Evolutionary conservation across 805 yeast genomes (phyloP).

Genomic region (Lipomyces spencermartinsiae): DNA sequence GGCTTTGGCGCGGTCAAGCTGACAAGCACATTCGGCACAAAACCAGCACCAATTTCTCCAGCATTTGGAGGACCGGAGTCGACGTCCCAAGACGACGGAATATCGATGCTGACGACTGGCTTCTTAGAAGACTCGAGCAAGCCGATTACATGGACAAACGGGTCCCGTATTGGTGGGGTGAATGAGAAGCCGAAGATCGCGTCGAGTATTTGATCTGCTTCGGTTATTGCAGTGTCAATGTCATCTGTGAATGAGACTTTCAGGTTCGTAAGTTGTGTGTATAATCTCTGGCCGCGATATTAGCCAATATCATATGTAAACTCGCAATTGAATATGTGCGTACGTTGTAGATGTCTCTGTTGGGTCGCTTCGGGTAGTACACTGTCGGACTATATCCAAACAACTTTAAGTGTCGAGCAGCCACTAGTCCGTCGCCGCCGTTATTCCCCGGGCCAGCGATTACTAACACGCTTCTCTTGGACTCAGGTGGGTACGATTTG

Average conservation of each 20-base stretch:
- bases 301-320: constrained; percentile 10
- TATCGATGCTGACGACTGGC: constrained; percentile 82
- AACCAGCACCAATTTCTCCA: constrained; percentile 48
- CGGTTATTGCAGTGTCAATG: constrained; percentile 47
- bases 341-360: constrained; percentile 49
- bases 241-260: constrained; percentile 62
- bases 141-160: constrained; percentile 62
- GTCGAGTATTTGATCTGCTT: constrained; percentile 67
- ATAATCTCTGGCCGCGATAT: constrained; percentile 52
- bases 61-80: constrained; percentile 72
- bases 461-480: constrained; percentile 59
- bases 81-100: constrained; percentile 98
- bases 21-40: constrained; percentile 71
- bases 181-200: constrained; percentile 93
- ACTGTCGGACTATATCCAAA: constrained; percentile 80
- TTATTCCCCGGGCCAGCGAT: constrained; percentile 96
- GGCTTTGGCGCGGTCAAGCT: constrained; percentile 95
- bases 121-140: constrained; percentile 50
- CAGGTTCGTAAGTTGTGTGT: constrained; percentile 70
- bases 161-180: constrained; percentile 82
- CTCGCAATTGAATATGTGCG: background rate
- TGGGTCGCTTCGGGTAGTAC: constrained; percentile 76
- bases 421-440: constrained; percentile 94
- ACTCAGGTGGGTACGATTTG: constrained; percentile 64
- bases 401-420: constrained; percentile 85